Conservation (phyloP, 2,329 filamentous ascomycete species). For the Penicillium hordei region DNA sequence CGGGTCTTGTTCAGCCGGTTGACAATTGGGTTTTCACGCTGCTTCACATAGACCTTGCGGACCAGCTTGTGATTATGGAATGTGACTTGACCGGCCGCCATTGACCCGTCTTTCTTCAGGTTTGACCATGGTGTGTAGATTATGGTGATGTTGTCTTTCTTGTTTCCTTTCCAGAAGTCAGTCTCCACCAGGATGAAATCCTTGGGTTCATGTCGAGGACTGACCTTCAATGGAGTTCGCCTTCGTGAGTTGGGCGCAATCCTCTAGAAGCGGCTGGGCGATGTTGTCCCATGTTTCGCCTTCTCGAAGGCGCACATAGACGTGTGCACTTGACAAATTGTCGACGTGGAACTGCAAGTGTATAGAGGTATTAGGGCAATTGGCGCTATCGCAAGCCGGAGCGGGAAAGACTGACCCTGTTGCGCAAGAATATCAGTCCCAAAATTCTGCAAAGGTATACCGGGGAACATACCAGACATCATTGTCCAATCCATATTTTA, state of each 20-base stretch:
- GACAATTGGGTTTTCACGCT: constrained; percentile 84
- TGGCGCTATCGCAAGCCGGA: neutral
- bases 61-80: constrained; percentile 88
- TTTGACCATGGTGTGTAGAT: constrained; percentile 99
- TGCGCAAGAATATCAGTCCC: constrained; percentile 10
- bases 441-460: neutral
- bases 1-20: constrained; percentile 99
- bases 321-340: constrained; percentile 93
- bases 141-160: constrained; percentile 94
- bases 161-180: constrained; percentile 67
- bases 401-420: constrained; percentile 33
- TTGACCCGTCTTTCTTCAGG: constrained; percentile 89
- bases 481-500: constrained; percentile 86
- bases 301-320: constrained; percentile 82
- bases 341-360: constrained; percentile 81
- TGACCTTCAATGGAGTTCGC: constrained; percentile 95
- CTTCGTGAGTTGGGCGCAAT: constrained; percentile 97
- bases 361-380: constrained; percentile 13
- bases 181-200: neutral
- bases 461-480: constrained; percentile 73
- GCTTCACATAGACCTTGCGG: constrained; percentile 74
- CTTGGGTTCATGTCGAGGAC: constrained; percentile 11
- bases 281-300: constrained; percentile 83
- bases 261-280: constrained; percentile 69
- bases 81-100: constrained; percentile 91